Conservation (phyloP, 148 eudicot genomes). For the Silene uniflora region DNA sequence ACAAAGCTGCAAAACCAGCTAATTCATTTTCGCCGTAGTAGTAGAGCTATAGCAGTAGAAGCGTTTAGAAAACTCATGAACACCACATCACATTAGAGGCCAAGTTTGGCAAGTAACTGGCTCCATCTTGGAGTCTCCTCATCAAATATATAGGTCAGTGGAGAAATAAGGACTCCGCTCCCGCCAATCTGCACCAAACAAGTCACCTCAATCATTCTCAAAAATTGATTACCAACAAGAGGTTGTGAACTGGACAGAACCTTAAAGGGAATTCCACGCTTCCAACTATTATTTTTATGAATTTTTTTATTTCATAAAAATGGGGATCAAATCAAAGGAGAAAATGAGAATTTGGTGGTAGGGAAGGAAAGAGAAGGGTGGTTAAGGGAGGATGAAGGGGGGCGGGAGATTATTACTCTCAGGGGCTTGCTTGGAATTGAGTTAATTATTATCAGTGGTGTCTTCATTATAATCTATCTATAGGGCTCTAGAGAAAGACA, state of each 20-base stretch:
- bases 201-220: not conserved
- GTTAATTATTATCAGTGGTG: no score
- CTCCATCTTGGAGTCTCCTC: slow-evolving; percentile 95
- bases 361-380: no score
- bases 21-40: not conserved
- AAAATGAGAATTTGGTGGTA: no score
- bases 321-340: no score
- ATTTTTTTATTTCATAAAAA: no score
- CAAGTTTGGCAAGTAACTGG: slow-evolving; percentile 58
- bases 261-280: no score
- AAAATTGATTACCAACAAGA: not conserved
- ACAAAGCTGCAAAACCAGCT: not conserved
- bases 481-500: no score
- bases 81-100: slow-evolving; percentile 24
- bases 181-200: slow-evolving; percentile 75
- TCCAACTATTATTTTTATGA: no score
- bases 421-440: no score
- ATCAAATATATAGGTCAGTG: slow-evolving; percentile 86
- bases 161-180: slow-evolving; percentile 85
- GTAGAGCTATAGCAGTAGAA: not conserved
- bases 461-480: no score
- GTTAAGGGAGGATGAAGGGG: no score
- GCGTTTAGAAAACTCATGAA: not conserved
- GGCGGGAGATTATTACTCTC: no score
- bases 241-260: not conserved